Conservation (phyloP, 1,139 yeast species). For the Zygosaccharomyces pseudobailii region DNA sequence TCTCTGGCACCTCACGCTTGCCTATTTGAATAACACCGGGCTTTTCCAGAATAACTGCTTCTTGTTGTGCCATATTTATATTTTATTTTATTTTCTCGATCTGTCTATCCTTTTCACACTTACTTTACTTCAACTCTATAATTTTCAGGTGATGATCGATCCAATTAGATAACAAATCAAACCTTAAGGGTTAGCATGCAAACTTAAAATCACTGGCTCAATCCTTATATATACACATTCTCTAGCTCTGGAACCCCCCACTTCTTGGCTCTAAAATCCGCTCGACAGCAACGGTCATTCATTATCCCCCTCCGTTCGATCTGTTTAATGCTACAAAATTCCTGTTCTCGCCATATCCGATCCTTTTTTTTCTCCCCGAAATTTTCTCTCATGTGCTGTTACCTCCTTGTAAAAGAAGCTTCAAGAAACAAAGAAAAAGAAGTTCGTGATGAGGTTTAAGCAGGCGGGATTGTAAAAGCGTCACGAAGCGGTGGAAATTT, state of each 20-base stretch:
- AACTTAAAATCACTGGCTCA: background rate
- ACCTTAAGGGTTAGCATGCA: no score
- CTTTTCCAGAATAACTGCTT: conserved; percentile 59
- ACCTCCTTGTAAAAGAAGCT: background rate
- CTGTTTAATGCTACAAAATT: background rate
- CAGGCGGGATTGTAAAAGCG: background rate
- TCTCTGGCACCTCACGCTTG: conserved; percentile 58
- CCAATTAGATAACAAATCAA: no score
- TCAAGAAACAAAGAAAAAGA: background rate
- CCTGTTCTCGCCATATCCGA: background rate
- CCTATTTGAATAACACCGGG: conserved; percentile 62
- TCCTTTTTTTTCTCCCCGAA: background rate
- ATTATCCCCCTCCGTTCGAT: background rate
- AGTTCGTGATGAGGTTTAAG: conserved; percentile 2
- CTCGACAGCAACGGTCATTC: background rate
- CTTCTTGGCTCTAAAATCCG: background rate
- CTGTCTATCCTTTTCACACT: background rate
- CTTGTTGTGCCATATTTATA: conserved; percentile 10
- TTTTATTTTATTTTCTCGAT: background rate
- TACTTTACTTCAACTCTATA: background rate
- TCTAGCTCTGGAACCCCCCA: background rate
- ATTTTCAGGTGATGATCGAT: no score
- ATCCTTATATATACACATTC: background rate
- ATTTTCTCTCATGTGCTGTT: background rate
- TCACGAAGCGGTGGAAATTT: conserved; percentile 6